Evolutionary conservation across 192 early-diverging fungal genomes (phyloP), one percentile per base, ranked within the genome.

Genomic region (Mortierella alpina): DNA sequence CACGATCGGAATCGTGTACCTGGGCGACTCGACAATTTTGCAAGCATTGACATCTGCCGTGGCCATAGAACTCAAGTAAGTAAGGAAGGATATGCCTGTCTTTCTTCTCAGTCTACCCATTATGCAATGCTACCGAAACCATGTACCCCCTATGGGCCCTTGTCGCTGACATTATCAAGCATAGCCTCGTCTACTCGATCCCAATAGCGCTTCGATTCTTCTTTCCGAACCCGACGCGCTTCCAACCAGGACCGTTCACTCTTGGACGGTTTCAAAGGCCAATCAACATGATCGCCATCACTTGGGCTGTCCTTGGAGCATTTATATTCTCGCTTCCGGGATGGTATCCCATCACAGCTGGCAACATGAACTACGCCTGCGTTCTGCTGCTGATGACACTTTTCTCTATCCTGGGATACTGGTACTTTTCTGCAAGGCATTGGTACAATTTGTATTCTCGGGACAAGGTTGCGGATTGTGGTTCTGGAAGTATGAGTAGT

Each of bases 331-430:
- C 76, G 1, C 56, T 85, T 8, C 84, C 84, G 0, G 66, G 68
- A 0, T 23, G 40, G 4, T 66, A 75, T 23, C 85, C 85, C 2
- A 75, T 86, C 13, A 72, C 66, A 3, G 23, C 63, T 11, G 53
- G 57, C 4, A 85, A 85, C 53, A 83, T 85, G 80, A 85, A 85
- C 47, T 85, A 85, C 55, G 80, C 82, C 6, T 72, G 75, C 14
- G n/a, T 78, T 8, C 49, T 78, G 6, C 46, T 78, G 15, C 7
- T 66, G 1, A 4, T 14, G 7, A 71, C 75, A 23, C 22, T 78
- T 2, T n/a, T n/a, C 0, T 46, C 65, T 12, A 67, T 66, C 40
- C 15, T 78, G 12, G 75, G 61, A 8, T 78, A 66, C 14, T 78
- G 75, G 75, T 70, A 17, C 53, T 49, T 59, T 15, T 78, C 75